A percentile compares a stretch with the other conserved stretches of the same genome.
phyloP scores from a whole-genome alignment of 2,329 filamentous ascomycete genomes.

The Myriosclerotinia curreyana region DNA sequence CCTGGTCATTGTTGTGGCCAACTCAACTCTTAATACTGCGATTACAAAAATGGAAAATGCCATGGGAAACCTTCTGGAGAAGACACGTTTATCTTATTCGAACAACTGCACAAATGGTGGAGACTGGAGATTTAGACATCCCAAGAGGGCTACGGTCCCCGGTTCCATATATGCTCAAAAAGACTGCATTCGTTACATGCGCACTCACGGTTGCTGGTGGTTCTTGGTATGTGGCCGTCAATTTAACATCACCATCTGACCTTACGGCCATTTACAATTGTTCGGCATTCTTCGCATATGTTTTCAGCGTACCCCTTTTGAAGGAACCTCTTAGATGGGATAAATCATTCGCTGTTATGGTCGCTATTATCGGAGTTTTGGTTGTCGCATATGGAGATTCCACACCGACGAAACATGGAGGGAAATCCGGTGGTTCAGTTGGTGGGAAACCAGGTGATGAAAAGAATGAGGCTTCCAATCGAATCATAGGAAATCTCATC shows the following conservation, averaged over 20 bases:
- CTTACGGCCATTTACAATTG: conserved; percentile 99
- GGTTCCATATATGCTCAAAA: conserved; percentile 71
- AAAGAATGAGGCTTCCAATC: conserved; percentile 57
- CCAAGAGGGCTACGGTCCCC: conserved; percentile 52
- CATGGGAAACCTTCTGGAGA: conserved; percentile 85
- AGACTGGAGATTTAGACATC: conserved; percentile 70
- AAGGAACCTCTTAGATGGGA: conserved; percentile 78
- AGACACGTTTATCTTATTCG: conserved; percentile 61
- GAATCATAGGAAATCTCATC: conserved; percentile 81
- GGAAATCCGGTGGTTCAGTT: conserved; percentile 53
- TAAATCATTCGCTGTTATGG: conserved; percentile 80
- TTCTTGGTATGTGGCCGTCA: conserved; percentile 94
- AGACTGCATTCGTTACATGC: conserved; percentile 77
- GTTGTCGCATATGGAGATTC: conserved; percentile 92
- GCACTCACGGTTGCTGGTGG: conserved; percentile 86
- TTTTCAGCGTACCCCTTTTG: conserved; percentile 87
- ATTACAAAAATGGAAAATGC: conserved; percentile 70
- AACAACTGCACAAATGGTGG: conserved; percentile 78
- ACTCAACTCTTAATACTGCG: conserved; percentile 76
- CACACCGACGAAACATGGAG: conserved; percentile 51
- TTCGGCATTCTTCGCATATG: conserved; percentile 97
- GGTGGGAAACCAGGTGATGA: conserved; percentile 42
- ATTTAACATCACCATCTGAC: conserved; percentile 88
- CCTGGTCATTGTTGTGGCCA: conserved; percentile 89
- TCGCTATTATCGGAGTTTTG: conserved; percentile 86